phyloP scores from a whole-genome alignment of 208 protist species.

The Leishmania aethiopica region DNA sequence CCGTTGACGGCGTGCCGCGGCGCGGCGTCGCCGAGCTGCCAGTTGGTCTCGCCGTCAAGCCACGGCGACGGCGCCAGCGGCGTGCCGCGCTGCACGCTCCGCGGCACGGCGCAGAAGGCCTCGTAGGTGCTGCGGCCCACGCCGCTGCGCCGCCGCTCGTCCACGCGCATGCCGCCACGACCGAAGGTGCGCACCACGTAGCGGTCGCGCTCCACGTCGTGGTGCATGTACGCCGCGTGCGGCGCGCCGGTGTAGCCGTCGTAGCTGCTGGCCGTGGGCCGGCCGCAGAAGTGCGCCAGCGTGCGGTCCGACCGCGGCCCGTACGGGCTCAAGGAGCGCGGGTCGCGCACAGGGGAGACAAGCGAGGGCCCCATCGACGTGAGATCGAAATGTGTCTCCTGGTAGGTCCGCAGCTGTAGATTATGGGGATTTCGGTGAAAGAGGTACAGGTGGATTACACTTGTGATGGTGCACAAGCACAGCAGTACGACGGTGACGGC shows the following conservation, averaged over 20 bases:
- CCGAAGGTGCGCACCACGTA: constrained; percentile 31
- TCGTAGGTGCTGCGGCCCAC: constrained; percentile 26
- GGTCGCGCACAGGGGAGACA: constrained; percentile 15
- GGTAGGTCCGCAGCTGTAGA: constrained; percentile 15
- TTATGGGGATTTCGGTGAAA: neutral
- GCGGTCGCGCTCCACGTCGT: constrained; percentile 29
- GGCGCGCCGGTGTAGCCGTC: constrained; percentile 20
- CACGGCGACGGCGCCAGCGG: constrained; percentile 14
- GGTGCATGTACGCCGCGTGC: constrained; percentile 24
- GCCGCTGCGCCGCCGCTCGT: constrained; percentile 6
- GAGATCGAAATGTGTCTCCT: constrained; percentile 17
- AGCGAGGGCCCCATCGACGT: neutral
- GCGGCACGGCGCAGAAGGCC: constrained; percentile 11
- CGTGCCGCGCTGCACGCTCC: neutral
- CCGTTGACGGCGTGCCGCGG: neutral
- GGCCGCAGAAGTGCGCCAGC: constrained; percentile 10
- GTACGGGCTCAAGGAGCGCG: constrained; percentile 16
- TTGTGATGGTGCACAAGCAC: constrained; percentile 2
- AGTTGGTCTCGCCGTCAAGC: constrained; percentile 8
- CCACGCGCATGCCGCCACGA: constrained; percentile 23
- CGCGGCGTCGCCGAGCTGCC: constrained; percentile 10
- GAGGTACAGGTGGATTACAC: neutral
- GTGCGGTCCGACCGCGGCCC: neutral
- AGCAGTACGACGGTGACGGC: constrained; percentile 11
- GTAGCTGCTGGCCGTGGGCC: constrained; percentile 27